Evolutionary conservation across 441 rosid genomes (phyloP).

Genomic region (Francoa sonchifolia): DNA sequence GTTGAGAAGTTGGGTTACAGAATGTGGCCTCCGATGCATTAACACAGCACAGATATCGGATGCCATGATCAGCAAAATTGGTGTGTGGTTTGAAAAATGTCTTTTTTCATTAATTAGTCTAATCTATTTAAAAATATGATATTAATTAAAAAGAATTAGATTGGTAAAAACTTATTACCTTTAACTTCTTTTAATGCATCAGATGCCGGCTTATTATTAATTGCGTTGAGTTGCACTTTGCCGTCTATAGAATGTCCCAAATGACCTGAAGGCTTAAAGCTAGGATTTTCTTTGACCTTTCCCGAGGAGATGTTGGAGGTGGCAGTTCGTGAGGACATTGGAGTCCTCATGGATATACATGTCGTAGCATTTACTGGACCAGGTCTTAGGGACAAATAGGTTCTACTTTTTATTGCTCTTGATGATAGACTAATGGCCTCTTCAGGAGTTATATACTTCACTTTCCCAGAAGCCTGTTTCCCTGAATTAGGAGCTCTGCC

Average conservation of each 20-base stretch:
- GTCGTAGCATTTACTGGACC: conserved; percentile 7
- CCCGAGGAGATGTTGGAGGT: conserved; percentile 8
- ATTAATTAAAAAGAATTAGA: no score
- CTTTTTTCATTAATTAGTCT: no score
- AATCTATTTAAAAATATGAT: no score
- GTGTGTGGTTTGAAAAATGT: no score
- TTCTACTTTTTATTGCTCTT: conserved; percentile 10
- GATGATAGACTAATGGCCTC: conserved; percentile 29
- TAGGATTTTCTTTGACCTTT: conserved; percentile 13
- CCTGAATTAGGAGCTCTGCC: conserved; percentile 15
- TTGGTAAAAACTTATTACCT: no score
- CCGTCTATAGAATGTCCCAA: conserved; percentile 14
- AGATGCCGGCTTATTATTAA: conserved; percentile 9
- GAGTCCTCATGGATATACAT: conserved; percentile 9
- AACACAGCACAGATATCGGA: no score
- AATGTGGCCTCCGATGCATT: no score
- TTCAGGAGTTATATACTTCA: conserved; percentile 26
- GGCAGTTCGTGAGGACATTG: conserved; percentile 13
- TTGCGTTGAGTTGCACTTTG: conserved; percentile 13
- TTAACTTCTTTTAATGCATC: conserved; percentile 14
- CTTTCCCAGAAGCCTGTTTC: conserved; percentile 23
- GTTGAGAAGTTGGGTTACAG: no score
- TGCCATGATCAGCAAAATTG: no score
- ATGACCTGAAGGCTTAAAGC: conserved; percentile 8
- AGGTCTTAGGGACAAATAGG: conserved; percentile 10